Percentiles rank a stretch among this genome's conserved stretches.
These are phyloP conservation scores for Tanacetum coccineum DNA, from an alignment of 129 eudicot species.

Conservation along the genomic window DNA sequence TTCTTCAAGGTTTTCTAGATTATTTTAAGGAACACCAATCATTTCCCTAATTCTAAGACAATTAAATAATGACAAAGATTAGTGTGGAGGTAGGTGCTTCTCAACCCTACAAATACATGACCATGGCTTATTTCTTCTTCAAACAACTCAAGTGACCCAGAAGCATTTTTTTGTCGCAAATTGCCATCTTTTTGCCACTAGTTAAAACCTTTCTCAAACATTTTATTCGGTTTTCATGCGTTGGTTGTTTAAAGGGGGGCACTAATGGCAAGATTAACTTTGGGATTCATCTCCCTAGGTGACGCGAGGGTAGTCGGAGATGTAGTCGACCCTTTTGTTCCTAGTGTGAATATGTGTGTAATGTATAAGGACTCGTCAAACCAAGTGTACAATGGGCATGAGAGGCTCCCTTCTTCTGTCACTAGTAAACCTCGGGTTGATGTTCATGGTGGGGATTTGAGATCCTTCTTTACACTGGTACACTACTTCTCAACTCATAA, in stretches of 20 bases:
- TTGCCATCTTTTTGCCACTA: too few relatives aligned
- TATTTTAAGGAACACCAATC: too few relatives aligned
- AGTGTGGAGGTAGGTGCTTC: not conserved
- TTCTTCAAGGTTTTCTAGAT: too few relatives aligned
- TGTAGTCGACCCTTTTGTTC: conserved; percentile 52
- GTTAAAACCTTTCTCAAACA: too few relatives aligned
- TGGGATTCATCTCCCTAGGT: conserved; percentile 58
- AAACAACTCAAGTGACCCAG: too few relatives aligned
- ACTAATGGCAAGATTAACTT: conserved; percentile 29
- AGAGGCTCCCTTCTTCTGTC: conserved; percentile 63
- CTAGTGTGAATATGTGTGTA: conserved; percentile 56
- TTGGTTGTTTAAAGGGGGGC: not conserved
- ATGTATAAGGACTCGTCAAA: conserved; percentile 51
- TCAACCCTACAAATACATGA: not conserved
- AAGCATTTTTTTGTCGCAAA: too few relatives aligned
- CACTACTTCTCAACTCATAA: not conserved
- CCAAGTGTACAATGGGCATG: conserved; percentile 72
- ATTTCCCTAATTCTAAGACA: too few relatives aligned
- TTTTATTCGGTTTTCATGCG: too few relatives aligned
- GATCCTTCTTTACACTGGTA: conserved; percentile 85
- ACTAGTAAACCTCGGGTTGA: conserved; percentile 67
- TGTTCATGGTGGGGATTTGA: conserved; percentile 77
- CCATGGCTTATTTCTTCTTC: not conserved
- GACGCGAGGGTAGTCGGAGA: conserved; percentile 75
- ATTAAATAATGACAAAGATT: too few relatives aligned